A percentile compares a stretch with the other conserved stretches of the same genome.
Evolutionary conservation across 2,329 filamentous ascomycete species (phyloP).

Genomic region (Fusarium pseudocircinatum): DNA sequence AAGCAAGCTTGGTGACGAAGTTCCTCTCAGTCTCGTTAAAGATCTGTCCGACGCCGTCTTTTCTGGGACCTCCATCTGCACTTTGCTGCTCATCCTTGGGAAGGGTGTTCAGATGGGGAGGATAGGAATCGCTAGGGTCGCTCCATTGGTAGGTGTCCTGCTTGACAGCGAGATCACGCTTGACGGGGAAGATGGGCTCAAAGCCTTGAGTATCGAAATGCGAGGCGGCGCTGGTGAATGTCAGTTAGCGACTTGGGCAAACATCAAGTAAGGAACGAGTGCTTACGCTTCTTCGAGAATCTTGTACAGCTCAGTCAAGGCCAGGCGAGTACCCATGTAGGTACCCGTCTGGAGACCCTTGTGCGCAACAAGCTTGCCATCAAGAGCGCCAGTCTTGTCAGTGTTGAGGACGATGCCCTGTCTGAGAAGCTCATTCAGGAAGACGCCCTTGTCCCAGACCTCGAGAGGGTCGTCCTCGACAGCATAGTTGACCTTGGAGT

Average conservation of each 20-base stretch:
- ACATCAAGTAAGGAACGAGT: accelerated
- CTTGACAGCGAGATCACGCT: slow-evolving; percentile 9
- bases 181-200: slow-evolving; percentile 11
- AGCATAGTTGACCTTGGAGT: slow-evolving; percentile 3
- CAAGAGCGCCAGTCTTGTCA: not conserved
- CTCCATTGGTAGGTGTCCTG: slow-evolving; percentile 20
- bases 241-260: no score
- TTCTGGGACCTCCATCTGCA: accelerated
- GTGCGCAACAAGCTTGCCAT: not conserved
- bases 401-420: slow-evolving; percentile 12
- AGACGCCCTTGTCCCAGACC: slow-evolving; percentile 26
- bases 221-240: not conserved
- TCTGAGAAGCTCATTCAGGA: slow-evolving; percentile 25
- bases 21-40: slow-evolving; percentile 3
- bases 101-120: slow-evolving; percentile 17
- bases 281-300: slow-evolving; percentile 20
- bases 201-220: slow-evolving; percentile 1
- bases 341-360: slow-evolving; percentile 13
- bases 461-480: slow-evolving; percentile 7
- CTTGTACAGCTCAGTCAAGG: slow-evolving; percentile 25
- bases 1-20: not conserved
- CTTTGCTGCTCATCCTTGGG: not conserved
- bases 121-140: not conserved
- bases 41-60: slow-evolving; percentile 3
- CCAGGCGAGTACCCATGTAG: slow-evolving; percentile 13